A percentile compares a stretch with the other conserved stretches of the same genome.
Conservation (phyloP, 345 rosid species). For the Turritis glabra region DNA sequence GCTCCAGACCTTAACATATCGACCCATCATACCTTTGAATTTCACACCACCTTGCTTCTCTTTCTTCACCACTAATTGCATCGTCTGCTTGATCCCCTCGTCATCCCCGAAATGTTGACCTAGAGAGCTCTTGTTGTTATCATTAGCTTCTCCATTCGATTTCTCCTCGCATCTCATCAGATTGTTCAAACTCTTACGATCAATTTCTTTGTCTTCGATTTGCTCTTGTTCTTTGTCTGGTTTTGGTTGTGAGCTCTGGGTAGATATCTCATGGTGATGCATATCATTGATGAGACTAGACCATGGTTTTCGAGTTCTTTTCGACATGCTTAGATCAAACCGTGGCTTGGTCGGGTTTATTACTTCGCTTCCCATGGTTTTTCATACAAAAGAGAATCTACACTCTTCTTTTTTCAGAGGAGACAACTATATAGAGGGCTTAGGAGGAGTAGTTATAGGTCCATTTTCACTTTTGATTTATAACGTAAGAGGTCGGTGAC, state of each 20-base stretch:
- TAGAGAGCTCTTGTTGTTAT: constrained; percentile 45
- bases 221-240: constrained; percentile 10
- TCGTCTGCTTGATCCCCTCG: constrained; percentile 41
- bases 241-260: not conserved
- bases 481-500: constrained; percentile 27
- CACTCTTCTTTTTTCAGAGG: not conserved
- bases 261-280: constrained; percentile 24
- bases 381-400: not conserved
- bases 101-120: constrained; percentile 53
- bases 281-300: constrained; percentile 32
- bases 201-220: constrained; percentile 25
- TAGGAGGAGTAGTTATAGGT: constrained; percentile 31
- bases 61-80: constrained; percentile 50
- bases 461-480: constrained; percentile 21
- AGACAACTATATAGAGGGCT: constrained; percentile 21
- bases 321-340: constrained; percentile 67
- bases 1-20: constrained; percentile 58
- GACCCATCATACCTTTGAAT: constrained; percentile 63
- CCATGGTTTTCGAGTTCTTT: constrained; percentile 70
- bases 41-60: constrained; percentile 40
- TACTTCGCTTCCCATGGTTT: constrained; percentile 50
- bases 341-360: constrained; percentile 41
- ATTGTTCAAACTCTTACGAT: constrained; percentile 62
- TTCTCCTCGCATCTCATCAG: constrained; percentile 48
- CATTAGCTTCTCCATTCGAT: constrained; percentile 10